A percentile compares a stretch with the other conserved stretches of the same genome.
These are phyloP conservation scores for Thinopyrum obtusiflorum DNA, from an alignment of 202 grass and related monocot genomes.

Conservation along the genomic window DNA sequence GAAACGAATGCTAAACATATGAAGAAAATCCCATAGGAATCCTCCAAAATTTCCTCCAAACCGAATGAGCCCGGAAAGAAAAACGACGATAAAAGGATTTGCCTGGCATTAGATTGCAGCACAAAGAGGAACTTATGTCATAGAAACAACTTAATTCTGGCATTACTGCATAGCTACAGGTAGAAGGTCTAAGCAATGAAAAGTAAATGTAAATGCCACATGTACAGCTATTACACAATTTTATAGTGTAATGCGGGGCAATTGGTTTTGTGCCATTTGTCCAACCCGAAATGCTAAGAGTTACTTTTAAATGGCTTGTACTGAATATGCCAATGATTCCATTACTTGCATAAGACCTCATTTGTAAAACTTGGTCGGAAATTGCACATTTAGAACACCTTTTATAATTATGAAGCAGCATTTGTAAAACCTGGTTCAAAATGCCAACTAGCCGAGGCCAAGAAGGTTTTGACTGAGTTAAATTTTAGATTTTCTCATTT, in stretches of 20 bases:
- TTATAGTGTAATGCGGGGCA: neutral
- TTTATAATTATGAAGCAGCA: neutral
- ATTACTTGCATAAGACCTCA: neutral
- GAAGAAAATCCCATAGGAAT: neutral
- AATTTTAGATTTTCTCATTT: neutral
- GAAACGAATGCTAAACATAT: too few species aligned
- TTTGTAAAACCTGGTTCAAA: neutral
- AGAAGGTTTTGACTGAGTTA: neutral
- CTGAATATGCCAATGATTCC: neutral
- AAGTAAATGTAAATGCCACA: constrained; percentile 12
- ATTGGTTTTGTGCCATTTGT: neutral
- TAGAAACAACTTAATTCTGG: neutral
- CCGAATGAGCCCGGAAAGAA: neutral
- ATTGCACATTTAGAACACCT: neutral
- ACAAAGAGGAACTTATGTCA: neutral
- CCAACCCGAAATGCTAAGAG: neutral
- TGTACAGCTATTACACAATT: neutral
- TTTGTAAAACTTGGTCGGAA: neutral
- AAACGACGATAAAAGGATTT: neutral
- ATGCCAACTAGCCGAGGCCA: neutral
- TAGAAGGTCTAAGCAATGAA: constrained; percentile 6
- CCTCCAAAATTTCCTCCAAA: neutral
- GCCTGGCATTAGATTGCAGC: neutral
- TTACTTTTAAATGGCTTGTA: neutral
- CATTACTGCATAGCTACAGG: neutral